phyloP scores from a whole-genome alignment of 306 rosid species.

The Echinosophora koreensis region DNA sequence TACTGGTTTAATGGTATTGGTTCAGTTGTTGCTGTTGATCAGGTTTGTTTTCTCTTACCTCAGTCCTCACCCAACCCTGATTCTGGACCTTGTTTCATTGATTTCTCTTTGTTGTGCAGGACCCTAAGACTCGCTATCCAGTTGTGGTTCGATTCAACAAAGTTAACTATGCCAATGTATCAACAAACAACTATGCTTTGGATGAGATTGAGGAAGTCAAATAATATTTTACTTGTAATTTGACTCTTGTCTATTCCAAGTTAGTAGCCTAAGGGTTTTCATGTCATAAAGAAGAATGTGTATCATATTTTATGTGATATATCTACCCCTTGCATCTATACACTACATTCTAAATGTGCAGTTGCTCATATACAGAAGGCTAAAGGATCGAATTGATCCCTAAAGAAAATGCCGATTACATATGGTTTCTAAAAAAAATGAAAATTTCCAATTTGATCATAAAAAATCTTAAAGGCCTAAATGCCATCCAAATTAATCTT shows the following conservation, averaged over 20 bases:
- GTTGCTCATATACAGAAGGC: neutral
- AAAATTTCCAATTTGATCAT: no score
- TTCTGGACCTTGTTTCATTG: neutral
- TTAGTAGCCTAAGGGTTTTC: conserved; percentile 39
- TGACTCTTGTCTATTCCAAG: conserved; percentile 45
- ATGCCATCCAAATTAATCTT: no score
- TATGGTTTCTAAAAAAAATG: no score
- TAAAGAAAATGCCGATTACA: no score
- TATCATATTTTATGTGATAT: conserved; percentile 54
- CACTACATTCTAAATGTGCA: conserved; percentile 14
- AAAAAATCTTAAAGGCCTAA: no score
- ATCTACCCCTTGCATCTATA: conserved; percentile 10
- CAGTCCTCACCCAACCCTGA: neutral
- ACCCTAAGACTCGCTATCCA: conserved; percentile 75
- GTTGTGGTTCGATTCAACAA: conserved; percentile 82
- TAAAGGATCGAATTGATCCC: no score
- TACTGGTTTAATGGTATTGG: conserved; percentile 83
- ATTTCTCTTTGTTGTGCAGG: conserved; percentile 50
- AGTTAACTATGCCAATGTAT: conserved; percentile 79
- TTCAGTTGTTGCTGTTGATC: conserved; percentile 81
- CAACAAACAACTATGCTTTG: conserved; percentile 84
- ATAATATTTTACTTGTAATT: conserved; percentile 48
- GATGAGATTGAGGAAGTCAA: conserved; percentile 75
- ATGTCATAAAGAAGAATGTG: conserved; percentile 41
- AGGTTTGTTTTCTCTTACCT: conserved; percentile 49